Evolutionary conservation across 2,329 filamentous ascomycete genomes (phyloP).

Genomic region (Fusarium mundagurra): DNA sequence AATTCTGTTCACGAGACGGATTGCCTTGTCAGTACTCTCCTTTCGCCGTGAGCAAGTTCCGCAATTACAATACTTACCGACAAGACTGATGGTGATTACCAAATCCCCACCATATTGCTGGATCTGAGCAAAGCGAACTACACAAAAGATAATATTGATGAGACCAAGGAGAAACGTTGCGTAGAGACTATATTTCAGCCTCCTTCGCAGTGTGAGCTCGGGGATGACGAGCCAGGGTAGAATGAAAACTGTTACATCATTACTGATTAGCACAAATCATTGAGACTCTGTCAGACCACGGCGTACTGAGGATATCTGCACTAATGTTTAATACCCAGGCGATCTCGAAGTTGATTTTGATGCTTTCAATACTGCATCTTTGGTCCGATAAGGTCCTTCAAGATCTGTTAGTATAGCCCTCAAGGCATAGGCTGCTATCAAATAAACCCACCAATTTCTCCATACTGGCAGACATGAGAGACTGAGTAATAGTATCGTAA

Average conservation of each 20-base stretch:
- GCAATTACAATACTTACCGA: neutral
- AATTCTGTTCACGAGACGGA: neutral
- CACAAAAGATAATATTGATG: conserved; percentile 11
- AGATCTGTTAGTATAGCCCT: neutral
- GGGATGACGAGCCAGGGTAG: conserved; percentile 25
- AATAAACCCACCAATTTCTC: conserved; percentile 6
- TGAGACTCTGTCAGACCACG: rapidly evolving
- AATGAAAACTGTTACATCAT: neutral
- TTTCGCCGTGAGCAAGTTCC: rapidly evolving
- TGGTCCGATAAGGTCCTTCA: neutral
- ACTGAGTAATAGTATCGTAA: neutral
- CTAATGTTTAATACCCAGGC: conserved; percentile 10
- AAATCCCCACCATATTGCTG: neutral
- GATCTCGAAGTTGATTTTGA: neutral
- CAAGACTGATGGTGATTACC: neutral
- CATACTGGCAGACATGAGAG: neutral
- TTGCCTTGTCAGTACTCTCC: neutral
- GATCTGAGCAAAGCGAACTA: neutral
- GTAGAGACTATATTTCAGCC: conserved; percentile 11
- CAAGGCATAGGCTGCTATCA: rapidly evolving
- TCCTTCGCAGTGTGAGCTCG: neutral
- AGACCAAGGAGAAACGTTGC: conserved; percentile 17
- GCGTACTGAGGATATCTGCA: conserved; percentile 8
- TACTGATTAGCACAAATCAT: neutral
- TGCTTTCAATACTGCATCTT: neutral